Base-by-base conservation (phyloP, 345 rosid genomes). In the Eucalyptus caleyi region DNA sequence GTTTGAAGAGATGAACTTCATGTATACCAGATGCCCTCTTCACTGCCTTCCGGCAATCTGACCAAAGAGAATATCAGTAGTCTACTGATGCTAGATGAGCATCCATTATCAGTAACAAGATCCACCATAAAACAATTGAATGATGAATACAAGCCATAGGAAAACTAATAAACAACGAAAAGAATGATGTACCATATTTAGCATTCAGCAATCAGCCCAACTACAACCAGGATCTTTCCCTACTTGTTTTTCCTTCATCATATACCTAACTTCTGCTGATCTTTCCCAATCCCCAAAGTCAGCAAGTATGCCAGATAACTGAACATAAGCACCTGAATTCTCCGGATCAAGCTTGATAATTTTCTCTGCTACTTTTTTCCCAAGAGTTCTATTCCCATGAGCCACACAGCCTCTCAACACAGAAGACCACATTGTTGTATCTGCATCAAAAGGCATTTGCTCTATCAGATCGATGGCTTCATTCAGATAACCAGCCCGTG, bases 271-370 rank as follows among this genome's bases (percentile, higher is more conserved):
- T 26, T 89, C 32, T 6, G 94, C 96, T 50, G 98, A 95, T 88
- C 90, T 95, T 90, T 95, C 97, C 99, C 99, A 96, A 77, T 97
- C 96, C 87, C 98, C 97, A 30, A 94, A 91, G 87, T 92, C 90
- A 88, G 99, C 97, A 83, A 95, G 93, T 83, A 97, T 90, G 87
- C 91, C 90, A 9, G 98, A 96, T 34, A 96, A 90, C 92, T 94
- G 97, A 13, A 96, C 94, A 88, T 96, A 96, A 89, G 99, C 99
- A 88, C 92, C 92, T 23, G 97, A 91, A 86, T 95, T 95, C 91
- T 92, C 96, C 26, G 99, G 99, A 93, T 97, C 97, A 30, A 96
- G 96, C 91, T 94, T 94, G 88, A 96, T 93, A 88, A 97, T 95
- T 89, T 89, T 89, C 90, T 92, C 93, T 24, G 96, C 98, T 89